Base-by-base conservation (phyloP, 169 alveolate species). In the Plasmodium gallinaceum region DNA sequence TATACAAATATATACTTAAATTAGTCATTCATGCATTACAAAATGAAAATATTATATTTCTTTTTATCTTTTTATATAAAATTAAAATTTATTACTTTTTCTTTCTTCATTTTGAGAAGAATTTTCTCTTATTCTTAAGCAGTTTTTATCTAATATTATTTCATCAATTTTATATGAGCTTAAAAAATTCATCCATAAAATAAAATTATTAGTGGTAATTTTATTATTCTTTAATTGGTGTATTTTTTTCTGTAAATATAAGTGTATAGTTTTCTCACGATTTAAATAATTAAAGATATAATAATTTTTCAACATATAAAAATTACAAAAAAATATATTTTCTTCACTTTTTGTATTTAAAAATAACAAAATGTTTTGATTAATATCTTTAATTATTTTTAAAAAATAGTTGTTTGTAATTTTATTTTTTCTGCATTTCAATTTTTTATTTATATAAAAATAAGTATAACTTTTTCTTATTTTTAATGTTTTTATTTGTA, bases 151-250 rank as follows among this genome's bases (percentile, higher is more conserved):
- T 45, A 78, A 24, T 9, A 58, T 46, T n/a, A 78, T 65, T 78
- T 78, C 89, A 43, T 22, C 70, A 65, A 78, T 62, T 78, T 78
- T 51, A 54, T 78, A 78, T 8, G 80, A 62, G 51, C 89, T 78
- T 24, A 65, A 37, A 78, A 78, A 65, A 78, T 32, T 12, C n/a
- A 78, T 16, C 18, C 62, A 32, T 37, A 48, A 24, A 42, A 78
- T 26, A 58, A 58, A 7, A n/a, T 26, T 62, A 42, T 18, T 12
- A 26, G 5, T 64, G 39, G 43, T 51, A 16, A 14, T 16, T 45
- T 14, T 32, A 7, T 57, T 54, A 24, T 73, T 54, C 45, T 26
- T 46, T 62, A 73, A 32, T 54, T 69, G 68, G 16, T 22, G n/a
- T 24, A 48, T 70, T 14, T 48, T 46, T 5, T 62, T 32, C 18